Conservation (phyloP, 2,329 filamentous ascomycete species). For the Nothomitra cinnamomea region DNA sequence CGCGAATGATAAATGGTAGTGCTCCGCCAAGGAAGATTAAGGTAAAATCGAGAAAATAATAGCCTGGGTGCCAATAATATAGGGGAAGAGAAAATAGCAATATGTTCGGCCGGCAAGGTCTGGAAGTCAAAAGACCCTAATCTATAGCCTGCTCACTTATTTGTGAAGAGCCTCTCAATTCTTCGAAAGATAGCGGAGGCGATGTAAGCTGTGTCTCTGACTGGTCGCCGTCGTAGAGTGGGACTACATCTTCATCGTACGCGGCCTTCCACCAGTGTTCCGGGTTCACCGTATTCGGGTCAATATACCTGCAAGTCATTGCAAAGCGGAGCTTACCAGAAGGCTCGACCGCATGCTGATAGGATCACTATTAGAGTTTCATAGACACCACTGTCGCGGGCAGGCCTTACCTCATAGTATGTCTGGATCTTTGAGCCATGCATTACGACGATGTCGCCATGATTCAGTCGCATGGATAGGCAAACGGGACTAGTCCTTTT, state of each 20-base stretch:
- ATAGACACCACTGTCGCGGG: neutral
- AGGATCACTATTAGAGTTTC: slow-evolving; percentile 10
- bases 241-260: slow-evolving; percentile 22
- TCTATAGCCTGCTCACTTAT: neutral
- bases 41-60: too few species aligned
- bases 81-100: neutral
- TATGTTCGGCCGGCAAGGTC: neutral
- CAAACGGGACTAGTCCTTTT: slow-evolving; percentile 15
- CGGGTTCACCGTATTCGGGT: slow-evolving; percentile 24
- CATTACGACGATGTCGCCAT: slow-evolving; percentile 51
- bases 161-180: neutral
- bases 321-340: slow-evolving; percentile 36
- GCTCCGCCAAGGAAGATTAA: too few species aligned
- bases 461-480: slow-evolving; percentile 33
- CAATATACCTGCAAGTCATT: slow-evolving; percentile 37
- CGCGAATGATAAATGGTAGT: too few species aligned
- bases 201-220: neutral
- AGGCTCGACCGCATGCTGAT: slow-evolving; percentile 35
- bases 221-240: slow-evolving; percentile 17
- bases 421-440: slow-evolving; percentile 41
- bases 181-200: neutral
- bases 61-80: neutral
- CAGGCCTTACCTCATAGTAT: slow-evolving; percentile 32
- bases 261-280: slow-evolving; percentile 18
- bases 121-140: neutral